Base-by-base conservation (phyloP, 1,284 basidiomycete genomes). In the Malassezia sp. region DNA sequence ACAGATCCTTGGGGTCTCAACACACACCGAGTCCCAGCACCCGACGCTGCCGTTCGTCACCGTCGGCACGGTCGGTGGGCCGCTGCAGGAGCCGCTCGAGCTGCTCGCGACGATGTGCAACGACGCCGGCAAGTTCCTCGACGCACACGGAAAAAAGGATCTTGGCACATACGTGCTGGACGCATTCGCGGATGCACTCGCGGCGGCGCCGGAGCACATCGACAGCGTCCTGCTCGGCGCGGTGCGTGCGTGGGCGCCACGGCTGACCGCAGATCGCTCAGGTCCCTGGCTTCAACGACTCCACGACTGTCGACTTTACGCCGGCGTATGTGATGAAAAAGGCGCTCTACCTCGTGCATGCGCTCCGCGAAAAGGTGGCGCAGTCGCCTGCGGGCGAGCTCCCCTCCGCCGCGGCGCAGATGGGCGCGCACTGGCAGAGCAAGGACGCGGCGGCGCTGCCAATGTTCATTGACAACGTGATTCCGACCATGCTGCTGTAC, bases 251-350 rank as follows among this genome's bases (percentile, higher is more conserved):
- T n/a, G n/a, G n/a, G n/a, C n/a, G n/a, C n/a, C n/a, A n/a, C n/a
- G n/a, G n/a, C n/a, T n/a, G n/a, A n/a, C n/a, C n/a, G n/a, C n/a
- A n/a, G n/a, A 23, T 51, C 1, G 18, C 18, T 20, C 23, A 20
- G 26, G 50, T 70, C 5, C 50, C 59, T 2, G 62, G 56, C 15
- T 70, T 71, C 45, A 45, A 49, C 26, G 64, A 68, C 42, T 45
- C 49, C 18, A 50, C 49, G 21, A 33, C n/a, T 12, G 5, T 60
- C 10, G 37, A 46, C 28, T 18, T 18, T 8, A 17, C 32, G 17
- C 42, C 55, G 7, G 76, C 88, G 9, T 88, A 85, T 70, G 78
- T 85, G 62, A 85, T 86, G 75, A 89, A 88, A 71, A 88, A 89
- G 62, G 85, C 84, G 2, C 74, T 90, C 23, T 85, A 87, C 70